Base-by-base conservation (phyloP, 805 yeast species). In the Kluyveromyces aestuarii region DNA sequence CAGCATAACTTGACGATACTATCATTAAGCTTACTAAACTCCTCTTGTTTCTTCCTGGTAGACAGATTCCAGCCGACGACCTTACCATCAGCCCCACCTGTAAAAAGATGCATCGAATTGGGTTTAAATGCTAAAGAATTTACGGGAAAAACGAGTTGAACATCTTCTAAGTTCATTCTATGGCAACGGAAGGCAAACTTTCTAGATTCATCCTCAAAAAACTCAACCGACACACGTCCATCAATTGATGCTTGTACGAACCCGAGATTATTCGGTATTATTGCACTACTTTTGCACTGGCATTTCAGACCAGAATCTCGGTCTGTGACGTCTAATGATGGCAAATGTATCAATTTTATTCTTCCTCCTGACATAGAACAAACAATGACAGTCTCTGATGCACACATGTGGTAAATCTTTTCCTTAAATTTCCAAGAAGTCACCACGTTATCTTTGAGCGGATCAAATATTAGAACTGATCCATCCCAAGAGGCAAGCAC, bases 1-100 rank as follows among this genome's bases (percentile, higher is more conserved):
- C 60, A 54, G 38, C 64, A 75, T 44, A 77, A 46, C 27, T 68
- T 60, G 40, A 73, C 72, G 4, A 77, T 72, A 37, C 77, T 69
- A 19, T 58, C 58, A 27, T 72, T 72, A 17, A 72, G 59, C 33
- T 75, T 72, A 0, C 89, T 82, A 66, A 79, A 81, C 48, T 81
- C 84, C 64, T 82, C 81, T 48, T 90, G 74, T 53, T 96, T 76
- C 61, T 84, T 88, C 60, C 81, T 78, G 27, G 90, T 79, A 50
- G 80, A 84, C 62, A 87, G 81, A 62, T 89, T 96, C 98, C 98
- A 91, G 62, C 84, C 75, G 56, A 87, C 81, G 58, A 89, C 84
- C 41, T 86, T 76, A 10, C 96, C 95, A 67, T 91, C 98, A 2
- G 93, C 76, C 1, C 98, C 97, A 2, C 95, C 95, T 1, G 97